phyloP scores from a whole-genome alignment of 257 asterid genomes.

The Nicotiana tomentosiformis region DNA sequence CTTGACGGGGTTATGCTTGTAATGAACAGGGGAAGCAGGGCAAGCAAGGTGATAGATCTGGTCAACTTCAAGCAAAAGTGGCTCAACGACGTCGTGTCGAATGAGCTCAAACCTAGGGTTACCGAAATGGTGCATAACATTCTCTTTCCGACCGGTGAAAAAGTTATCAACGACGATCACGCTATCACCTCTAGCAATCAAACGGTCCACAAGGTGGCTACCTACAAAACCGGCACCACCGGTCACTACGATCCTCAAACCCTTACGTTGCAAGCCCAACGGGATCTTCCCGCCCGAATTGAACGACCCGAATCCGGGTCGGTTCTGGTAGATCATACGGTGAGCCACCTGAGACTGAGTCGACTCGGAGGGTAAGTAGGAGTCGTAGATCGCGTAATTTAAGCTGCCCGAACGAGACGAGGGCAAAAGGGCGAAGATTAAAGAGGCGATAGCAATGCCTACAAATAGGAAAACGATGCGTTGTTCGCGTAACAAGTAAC shows the following conservation, averaged over 20 bases:
- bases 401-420: constrained; percentile 14
- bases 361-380: constrained; percentile 32
- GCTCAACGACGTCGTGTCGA: constrained; percentile 98
- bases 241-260: constrained; percentile 75
- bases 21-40: constrained; percentile 98
- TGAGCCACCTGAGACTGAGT: constrained; percentile 23
- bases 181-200: constrained; percentile 79
- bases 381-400: constrained; percentile 16
- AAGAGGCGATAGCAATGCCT: constrained; percentile 48
- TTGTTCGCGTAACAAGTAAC: constrained; percentile 47
- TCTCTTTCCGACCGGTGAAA: constrained; percentile 91
- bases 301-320: constrained; percentile 39
- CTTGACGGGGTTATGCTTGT: constrained; percentile 94
- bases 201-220: constrained; percentile 86
- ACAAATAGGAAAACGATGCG: constrained; percentile 37
- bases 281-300: constrained; percentile 84
- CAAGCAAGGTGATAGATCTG: constrained; percentile 99
- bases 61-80: constrained; percentile 81
- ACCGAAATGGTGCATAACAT: constrained; percentile 81
- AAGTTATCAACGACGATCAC: constrained; percentile 96
- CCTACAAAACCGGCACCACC: constrained; percentile 99
- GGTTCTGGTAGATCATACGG: constrained; percentile 44
- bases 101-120: constrained; percentile 86
- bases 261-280: constrained; percentile 63
- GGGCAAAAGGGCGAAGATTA: constrained; percentile 22